phyloP scores from a whole-genome alignment of 345 rosid genomes.

The Rhizophora mangle region DNA sequence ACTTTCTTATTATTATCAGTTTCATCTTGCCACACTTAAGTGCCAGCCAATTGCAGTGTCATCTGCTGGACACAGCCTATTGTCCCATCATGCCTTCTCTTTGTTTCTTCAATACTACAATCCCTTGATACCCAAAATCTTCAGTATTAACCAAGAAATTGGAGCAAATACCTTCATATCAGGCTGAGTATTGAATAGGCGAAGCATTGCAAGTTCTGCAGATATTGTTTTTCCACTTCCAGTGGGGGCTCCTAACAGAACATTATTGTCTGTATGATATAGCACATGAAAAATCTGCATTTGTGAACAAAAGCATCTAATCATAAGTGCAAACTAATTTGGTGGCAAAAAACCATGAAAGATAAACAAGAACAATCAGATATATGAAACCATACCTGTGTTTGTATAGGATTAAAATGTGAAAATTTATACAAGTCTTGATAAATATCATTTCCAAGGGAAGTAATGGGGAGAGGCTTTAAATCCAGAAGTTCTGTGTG shows the following conservation, averaged over 20 bases:
- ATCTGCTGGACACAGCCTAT: conserved; percentile 1
- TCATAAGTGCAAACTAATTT: conserved; percentile 8
- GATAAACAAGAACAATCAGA: conserved; percentile 18
- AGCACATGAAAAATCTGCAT: conserved; percentile 83
- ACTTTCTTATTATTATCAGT: too few species aligned
- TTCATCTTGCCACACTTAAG: background rate
- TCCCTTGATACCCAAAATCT: background rate
- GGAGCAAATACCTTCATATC: conserved; percentile 75
- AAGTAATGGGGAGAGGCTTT: conserved; percentile 89
- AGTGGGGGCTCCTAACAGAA: conserved; percentile 95
- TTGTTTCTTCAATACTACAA: background rate
- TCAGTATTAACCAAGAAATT: conserved; percentile 12
- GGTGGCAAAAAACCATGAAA: conserved; percentile 11
- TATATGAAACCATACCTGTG: conserved; percentile 59
- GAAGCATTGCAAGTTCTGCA: conserved; percentile 98
- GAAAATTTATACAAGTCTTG: conserved; percentile 85
- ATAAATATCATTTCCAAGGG: conserved; percentile 63
- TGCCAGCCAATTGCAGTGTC: background rate
- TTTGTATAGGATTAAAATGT: conserved; percentile 97
- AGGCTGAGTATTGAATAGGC: conserved; percentile 84
- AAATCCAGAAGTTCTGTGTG: conserved; percentile 95
- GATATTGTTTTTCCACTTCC: conserved; percentile 99
- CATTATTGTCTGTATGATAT: conserved; percentile 87
- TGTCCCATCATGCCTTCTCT: background rate
- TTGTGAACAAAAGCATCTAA: conserved; percentile 22